phyloP scores from a whole-genome alignment of 805 yeast species.

The Cyberlindnera samutprakarnensis region DNA sequence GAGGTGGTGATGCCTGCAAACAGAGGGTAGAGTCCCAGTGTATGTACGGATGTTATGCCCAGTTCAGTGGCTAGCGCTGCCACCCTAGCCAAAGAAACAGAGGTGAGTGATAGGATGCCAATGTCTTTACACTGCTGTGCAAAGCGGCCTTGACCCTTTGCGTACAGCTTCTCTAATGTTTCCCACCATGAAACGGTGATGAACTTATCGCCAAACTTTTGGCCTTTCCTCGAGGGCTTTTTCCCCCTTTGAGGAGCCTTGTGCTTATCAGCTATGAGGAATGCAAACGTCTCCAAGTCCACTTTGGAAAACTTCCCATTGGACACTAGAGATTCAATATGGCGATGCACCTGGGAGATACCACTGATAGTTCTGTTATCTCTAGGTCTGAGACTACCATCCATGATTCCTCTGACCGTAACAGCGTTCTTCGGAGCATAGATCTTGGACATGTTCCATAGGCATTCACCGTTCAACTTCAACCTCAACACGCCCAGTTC shows the following conservation, averaged over 20 bases:
- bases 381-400: slow-evolving; percentile 35
- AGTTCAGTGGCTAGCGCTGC: slow-evolving; percentile 36
- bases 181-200: slow-evolving; percentile 52
- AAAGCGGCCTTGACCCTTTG: slow-evolving; percentile 47
- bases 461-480: slow-evolving; percentile 48
- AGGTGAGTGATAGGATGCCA: slow-evolving; percentile 42
- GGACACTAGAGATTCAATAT: slow-evolving; percentile 37
- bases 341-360: slow-evolving; percentile 41
- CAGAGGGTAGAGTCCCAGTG: slow-evolving; percentile 44
- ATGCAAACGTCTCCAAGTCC: slow-evolving; percentile 14
- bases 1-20: slow-evolving; percentile 47
- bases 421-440: slow-evolving; percentile 39
- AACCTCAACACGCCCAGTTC: slow-evolving; percentile 47
- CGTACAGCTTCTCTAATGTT: slow-evolving; percentile 47
- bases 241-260: not conserved
- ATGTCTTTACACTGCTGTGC: slow-evolving; percentile 38
- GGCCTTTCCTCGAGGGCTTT: slow-evolving; percentile 1
- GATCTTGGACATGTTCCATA: slow-evolving; percentile 58
- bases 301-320: slow-evolving; percentile 17
- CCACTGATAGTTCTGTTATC: slow-evolving; percentile 26
- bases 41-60: slow-evolving; percentile 33
- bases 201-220: slow-evolving; percentile 46
- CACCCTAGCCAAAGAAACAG: slow-evolving; percentile 7
- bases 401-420: slow-evolving; percentile 43
- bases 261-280: slow-evolving; percentile 3